phyloP scores from a whole-genome alignment of 192 early-diverging fungal species.

The Umbelopsis sp. region DNA sequence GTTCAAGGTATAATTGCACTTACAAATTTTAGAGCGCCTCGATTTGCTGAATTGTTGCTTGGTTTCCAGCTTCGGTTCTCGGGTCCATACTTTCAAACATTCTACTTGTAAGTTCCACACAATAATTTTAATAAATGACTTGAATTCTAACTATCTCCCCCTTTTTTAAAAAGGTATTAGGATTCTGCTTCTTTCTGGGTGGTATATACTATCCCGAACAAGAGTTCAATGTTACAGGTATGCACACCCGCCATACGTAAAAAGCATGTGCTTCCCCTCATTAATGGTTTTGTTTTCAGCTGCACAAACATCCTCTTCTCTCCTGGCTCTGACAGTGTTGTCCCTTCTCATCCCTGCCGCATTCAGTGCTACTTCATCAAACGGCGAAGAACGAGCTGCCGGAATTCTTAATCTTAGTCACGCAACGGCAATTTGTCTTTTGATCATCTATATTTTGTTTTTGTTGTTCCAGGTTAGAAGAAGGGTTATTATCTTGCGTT shows the following conservation, averaged over 20 bases:
- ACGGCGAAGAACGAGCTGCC: slow-evolving; percentile 46
- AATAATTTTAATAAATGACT: not conserved
- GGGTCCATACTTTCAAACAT: slow-evolving; percentile 94
- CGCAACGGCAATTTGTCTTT: slow-evolving; percentile 69
- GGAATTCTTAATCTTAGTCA: slow-evolving; percentile 64
- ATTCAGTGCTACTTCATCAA: slow-evolving; percentile 56
- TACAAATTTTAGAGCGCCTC: slow-evolving; percentile 21
- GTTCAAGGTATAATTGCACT: slow-evolving; percentile 53
- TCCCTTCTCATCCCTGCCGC: slow-evolving; percentile 75
- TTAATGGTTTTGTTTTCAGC: slow-evolving; percentile 31
- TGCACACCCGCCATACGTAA: not conserved
- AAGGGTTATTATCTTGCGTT: not conserved
- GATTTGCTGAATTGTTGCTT: slow-evolving; percentile 34
- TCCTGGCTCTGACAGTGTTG: slow-evolving; percentile 65
- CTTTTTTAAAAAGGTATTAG: slow-evolving; percentile 53
- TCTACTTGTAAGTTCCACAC: slow-evolving; percentile 64
- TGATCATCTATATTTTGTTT: slow-evolving; percentile 68
- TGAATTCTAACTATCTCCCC: not conserved
- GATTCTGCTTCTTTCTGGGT: slow-evolving; percentile 85
- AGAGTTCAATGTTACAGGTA: slow-evolving; percentile 63
- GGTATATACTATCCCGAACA: slow-evolving; percentile 70
- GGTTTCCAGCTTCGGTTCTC: slow-evolving; percentile 68
- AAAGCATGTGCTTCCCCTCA: not conserved
- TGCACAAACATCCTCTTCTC: slow-evolving; percentile 69
- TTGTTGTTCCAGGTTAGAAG: slow-evolving; percentile 72